Conservation (phyloP, 75 land plant genomes). For the Selaginella moellendorffii region DNA sequence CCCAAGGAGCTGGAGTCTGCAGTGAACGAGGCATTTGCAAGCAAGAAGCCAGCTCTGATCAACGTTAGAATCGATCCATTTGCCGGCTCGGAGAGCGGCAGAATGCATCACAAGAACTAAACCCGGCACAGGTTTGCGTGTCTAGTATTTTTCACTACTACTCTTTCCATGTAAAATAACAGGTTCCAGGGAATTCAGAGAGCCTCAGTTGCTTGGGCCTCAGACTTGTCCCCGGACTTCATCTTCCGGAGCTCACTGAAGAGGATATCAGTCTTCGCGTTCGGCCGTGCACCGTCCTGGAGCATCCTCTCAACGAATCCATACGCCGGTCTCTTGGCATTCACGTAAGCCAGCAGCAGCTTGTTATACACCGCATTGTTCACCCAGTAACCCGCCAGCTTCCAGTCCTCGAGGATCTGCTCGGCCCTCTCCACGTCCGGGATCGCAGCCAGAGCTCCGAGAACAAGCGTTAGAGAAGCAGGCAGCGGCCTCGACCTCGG, state of each 20-base stretch:
- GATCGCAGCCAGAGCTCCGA: not conserved
- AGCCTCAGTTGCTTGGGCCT: too few relatives aligned
- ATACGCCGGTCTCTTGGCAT: not conserved
- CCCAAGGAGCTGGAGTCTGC: slow-evolving; percentile 77
- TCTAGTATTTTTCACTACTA: too few relatives aligned
- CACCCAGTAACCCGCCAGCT: not conserved
- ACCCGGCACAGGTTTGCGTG: not conserved
- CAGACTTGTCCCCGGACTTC: too few relatives aligned
- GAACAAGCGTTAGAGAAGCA: not conserved
- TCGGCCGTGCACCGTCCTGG: not conserved
- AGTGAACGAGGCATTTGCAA: slow-evolving; percentile 50
- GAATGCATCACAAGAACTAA: slow-evolving; percentile 90
- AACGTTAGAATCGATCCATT: slow-evolving; percentile 84
- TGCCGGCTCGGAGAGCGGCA: slow-evolving; percentile 95
- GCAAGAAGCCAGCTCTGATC: slow-evolving; percentile 63
- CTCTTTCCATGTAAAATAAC: too few relatives aligned
- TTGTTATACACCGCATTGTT: not conserved
- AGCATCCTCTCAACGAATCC: not conserved
- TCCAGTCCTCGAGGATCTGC: not conserved
- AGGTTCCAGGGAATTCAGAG: too few relatives aligned
- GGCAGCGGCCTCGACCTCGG: not conserved
- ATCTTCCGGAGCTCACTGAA: not conserved
- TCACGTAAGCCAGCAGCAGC: not conserved
- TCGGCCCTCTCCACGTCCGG: not conserved
- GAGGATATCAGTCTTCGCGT: not conserved